Base-by-base conservation (phyloP, 441 rosid species). In the Pelargonium citronellum region DNA sequence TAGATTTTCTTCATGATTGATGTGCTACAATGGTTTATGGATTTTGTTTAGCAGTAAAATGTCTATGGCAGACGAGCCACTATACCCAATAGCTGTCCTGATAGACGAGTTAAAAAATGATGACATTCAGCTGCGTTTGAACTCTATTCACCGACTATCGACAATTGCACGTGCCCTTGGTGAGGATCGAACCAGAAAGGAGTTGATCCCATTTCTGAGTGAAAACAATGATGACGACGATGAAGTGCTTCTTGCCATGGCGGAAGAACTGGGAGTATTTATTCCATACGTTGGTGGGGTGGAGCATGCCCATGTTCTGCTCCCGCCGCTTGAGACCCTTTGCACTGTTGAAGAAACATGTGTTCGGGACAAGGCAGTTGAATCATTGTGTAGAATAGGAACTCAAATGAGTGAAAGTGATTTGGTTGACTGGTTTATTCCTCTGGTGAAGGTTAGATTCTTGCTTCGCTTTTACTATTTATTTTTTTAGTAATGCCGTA, bases 151-250 rank as follows among this genome's bases (percentile, higher is more conserved):
- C 9, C 79, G 89, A 13, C 81, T 94, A 5, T 90, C 99, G 17
- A 94, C 94, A 0, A 94, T 94, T 30, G 97, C 99, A 0, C 96
- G 91, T 20, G 99, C 96, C 0, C 92, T 94, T 2, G 99, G 97
- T 5, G 99, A 91, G 75, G 99, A 94, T 66, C 83, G 97, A 68
- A 91, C 98, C 0, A 83, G 99, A 27, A 91, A 86, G 86, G 99
- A 94, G 73, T 67, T 94, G 76, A 87, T 94, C 63, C 99, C 99
- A 0, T 94, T 94, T 74, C 74, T 94, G 62, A 82, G 95, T 9
- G 99, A 94, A 82, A 94, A 90, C 77, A 91, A 91, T 68, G 97
- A 94, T 7, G 99, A 94, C 30, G 99, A 94, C 20, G 99, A 94
- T 30, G 99, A 94, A 82, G 96, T 94, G 22, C 99, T 91, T 73